Percentiles rank a stretch among this genome's conserved stretches.
Evolutionary conservation across 2,329 filamentous ascomycete species (phyloP).

Genomic region (Pseudogymnoascus sp.): DNA sequence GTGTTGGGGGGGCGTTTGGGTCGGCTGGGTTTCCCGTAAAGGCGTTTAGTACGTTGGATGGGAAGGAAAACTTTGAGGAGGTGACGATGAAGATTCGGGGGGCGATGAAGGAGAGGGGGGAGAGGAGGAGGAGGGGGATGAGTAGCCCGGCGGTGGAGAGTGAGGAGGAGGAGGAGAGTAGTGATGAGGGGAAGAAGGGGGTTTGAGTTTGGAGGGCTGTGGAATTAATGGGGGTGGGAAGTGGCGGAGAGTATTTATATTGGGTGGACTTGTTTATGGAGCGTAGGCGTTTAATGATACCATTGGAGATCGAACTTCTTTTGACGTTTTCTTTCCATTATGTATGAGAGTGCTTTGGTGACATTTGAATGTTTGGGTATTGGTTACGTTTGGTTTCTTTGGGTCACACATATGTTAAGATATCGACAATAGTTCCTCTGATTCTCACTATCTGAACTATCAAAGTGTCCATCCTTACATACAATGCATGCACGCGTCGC

Average conservation of each 20-base stretch:
- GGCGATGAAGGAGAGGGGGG: constrained; percentile 73
- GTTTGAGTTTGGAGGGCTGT: not conserved
- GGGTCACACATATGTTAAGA: not conserved
- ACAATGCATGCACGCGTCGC: not conserved
- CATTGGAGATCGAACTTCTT: not conserved
- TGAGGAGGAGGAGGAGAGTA: constrained; percentile 35
- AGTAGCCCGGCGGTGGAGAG: constrained; percentile 30
- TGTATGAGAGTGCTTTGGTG: not conserved
- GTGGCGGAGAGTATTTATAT: not conserved
- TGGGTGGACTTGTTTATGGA: not conserved
- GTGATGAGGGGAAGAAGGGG: constrained; percentile 16
- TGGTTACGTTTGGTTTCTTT: too few species aligned
- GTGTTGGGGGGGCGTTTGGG: constrained; percentile 53
- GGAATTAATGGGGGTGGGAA: not conserved
- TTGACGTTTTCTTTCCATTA: not conserved
- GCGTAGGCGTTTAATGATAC: not conserved
- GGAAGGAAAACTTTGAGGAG: constrained; percentile 66
- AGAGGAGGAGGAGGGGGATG: constrained; percentile 39
- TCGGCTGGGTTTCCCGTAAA: constrained; percentile 56
- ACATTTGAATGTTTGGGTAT: not conserved
- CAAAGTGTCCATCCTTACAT: not conserved
- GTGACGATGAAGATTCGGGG: constrained; percentile 76
- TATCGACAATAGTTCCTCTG: not conserved
- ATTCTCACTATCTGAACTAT: not conserved
- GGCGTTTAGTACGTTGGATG: constrained; percentile 60